Conservation (phyloP, 169 alveolate species). For the Eimeria necatrix region DNA sequence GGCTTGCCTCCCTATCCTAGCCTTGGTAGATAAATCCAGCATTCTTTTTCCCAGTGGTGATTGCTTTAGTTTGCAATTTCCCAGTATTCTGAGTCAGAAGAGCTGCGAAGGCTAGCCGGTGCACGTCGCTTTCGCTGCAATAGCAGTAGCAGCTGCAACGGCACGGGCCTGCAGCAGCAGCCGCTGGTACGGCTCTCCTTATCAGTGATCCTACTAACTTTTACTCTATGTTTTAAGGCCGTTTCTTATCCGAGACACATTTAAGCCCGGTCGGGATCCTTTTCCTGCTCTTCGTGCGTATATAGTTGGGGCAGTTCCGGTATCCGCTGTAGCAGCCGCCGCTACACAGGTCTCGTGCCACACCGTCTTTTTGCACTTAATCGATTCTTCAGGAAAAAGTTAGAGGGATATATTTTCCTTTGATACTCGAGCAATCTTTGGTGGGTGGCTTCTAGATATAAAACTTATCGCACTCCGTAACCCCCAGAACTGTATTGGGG, state of each 20-base stretch:
- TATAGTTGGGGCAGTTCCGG: not conserved
- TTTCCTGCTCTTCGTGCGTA: not conserved
- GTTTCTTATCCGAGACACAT: not conserved
- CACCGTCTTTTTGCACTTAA: not conserved
- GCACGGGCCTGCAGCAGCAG: conserved; percentile 11
- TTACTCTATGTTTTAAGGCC: not conserved
- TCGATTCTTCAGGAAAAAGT: not conserved
- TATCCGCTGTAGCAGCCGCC: not conserved
- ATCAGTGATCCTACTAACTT: not conserved
- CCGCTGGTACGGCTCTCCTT: not conserved
- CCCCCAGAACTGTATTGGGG: not conserved
- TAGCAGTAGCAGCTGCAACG: conserved; percentile 8
- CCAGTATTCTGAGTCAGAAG: too few relatives aligned
- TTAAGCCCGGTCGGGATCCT: not conserved
- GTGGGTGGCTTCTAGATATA: not conserved
- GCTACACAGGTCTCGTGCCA: conserved; percentile 7
- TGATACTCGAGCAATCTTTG: not conserved
- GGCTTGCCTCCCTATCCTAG: too few relatives aligned
- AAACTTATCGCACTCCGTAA: not conserved
- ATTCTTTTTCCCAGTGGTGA: too few relatives aligned
- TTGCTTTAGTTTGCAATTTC: too few relatives aligned
- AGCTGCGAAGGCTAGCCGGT: too few relatives aligned
- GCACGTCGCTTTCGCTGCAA: not conserved
- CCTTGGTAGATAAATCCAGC: too few relatives aligned
- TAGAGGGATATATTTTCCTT: not conserved